These are phyloP conservation scores for Candida anutae DNA, from an alignment of 1,139 yeast species.

Conservation along the genomic window DNA sequence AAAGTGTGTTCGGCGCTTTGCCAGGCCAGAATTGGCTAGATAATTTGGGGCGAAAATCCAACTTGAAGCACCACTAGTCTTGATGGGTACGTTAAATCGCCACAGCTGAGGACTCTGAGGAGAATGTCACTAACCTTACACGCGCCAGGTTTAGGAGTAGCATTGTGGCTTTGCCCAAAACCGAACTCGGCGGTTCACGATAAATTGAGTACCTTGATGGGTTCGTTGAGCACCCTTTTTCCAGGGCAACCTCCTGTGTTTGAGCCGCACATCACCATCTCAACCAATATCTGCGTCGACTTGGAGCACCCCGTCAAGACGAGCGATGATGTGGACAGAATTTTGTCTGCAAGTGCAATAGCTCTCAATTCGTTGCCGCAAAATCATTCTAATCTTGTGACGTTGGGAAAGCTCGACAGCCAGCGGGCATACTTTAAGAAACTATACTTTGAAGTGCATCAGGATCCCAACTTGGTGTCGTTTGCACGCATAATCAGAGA, in stretches of 20 bases:
- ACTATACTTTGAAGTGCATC: slow-evolving; percentile 49
- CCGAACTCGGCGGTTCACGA: slow-evolving; percentile 48
- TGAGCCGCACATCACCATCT: slow-evolving; percentile 73
- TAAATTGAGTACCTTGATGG: slow-evolving; percentile 51
- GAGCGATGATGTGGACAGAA: slow-evolving; percentile 49
- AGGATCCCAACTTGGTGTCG: slow-evolving; percentile 52
- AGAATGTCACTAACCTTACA: too few species aligned
- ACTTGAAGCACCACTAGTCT: too few species aligned
- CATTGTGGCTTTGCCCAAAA: slow-evolving; percentile 75
- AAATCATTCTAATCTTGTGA: slow-evolving; percentile 28
- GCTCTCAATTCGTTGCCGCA: slow-evolving; percentile 48
- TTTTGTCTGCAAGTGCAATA: slow-evolving; percentile 58
- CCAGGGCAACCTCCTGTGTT: slow-evolving; percentile 60
- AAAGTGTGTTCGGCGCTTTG: too few species aligned
- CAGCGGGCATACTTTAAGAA: slow-evolving; percentile 36
- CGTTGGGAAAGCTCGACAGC: slow-evolving; percentile 29
- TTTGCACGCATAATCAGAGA: slow-evolving; percentile 68
- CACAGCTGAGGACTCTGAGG: too few species aligned
- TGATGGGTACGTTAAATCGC: too few species aligned
- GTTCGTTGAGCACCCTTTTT: slow-evolving; percentile 60
- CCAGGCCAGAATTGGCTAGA: too few species aligned
- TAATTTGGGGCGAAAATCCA: too few species aligned
- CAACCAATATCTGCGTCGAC: slow-evolving; percentile 48
- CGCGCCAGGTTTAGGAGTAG: too few species aligned
- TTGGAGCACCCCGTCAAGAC: slow-evolving; percentile 28